These are phyloP conservation scores for Cephalotrichum gorgonifer DNA, from an alignment of 2,329 filamentous ascomycete genomes.

Conservation along the genomic window DNA sequence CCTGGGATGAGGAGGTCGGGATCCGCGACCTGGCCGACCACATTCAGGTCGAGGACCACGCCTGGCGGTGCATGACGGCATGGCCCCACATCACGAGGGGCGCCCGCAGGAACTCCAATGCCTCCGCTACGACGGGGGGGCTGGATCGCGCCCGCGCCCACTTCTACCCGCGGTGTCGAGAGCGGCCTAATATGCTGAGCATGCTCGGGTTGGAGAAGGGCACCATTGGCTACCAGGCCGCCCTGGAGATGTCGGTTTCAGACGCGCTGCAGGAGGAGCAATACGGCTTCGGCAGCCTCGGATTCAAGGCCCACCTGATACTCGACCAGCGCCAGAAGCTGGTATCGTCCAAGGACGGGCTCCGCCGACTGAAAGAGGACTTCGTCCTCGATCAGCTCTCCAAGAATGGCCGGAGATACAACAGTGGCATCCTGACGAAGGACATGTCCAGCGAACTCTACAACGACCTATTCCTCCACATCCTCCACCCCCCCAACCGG, in stretches of 20 bases:
- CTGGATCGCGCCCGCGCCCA: conserved; percentile 37
- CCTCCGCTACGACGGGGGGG: not conserved
- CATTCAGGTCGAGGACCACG: conserved; percentile 50
- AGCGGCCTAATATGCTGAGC: conserved; percentile 62
- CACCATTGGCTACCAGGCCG: conserved; percentile 58
- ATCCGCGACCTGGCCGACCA: conserved; percentile 57
- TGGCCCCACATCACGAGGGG: conserved; percentile 46
- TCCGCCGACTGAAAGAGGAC: conserved; percentile 46
- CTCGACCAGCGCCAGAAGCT: conserved; percentile 48
- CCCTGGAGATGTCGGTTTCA: conserved; percentile 53
- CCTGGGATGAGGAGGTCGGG: conserved; percentile 52
- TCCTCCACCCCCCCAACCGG: conserved; percentile 46
- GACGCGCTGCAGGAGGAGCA: conserved; percentile 55
- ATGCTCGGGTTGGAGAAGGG: conserved; percentile 63
- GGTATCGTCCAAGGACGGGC: conserved; percentile 38
- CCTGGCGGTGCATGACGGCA: conserved; percentile 53
- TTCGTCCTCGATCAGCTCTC: conserved; percentile 48
- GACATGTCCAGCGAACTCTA: conserved; percentile 40
- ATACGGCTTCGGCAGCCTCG: conserved; percentile 46
- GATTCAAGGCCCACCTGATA: conserved; percentile 42
- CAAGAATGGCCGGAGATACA: conserved; percentile 44
- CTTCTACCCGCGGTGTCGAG: conserved; percentile 48
- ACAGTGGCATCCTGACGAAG: conserved; percentile 39
- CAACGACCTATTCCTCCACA: conserved; percentile 49
- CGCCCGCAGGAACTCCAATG: conserved; percentile 3